A percentile compares a stretch with the other conserved stretches of the same genome.
These are phyloP conservation scores for Lasiosphaeria miniovina DNA, from an alignment of 495 filamentous ascomycete species.

Conservation along the genomic window DNA sequence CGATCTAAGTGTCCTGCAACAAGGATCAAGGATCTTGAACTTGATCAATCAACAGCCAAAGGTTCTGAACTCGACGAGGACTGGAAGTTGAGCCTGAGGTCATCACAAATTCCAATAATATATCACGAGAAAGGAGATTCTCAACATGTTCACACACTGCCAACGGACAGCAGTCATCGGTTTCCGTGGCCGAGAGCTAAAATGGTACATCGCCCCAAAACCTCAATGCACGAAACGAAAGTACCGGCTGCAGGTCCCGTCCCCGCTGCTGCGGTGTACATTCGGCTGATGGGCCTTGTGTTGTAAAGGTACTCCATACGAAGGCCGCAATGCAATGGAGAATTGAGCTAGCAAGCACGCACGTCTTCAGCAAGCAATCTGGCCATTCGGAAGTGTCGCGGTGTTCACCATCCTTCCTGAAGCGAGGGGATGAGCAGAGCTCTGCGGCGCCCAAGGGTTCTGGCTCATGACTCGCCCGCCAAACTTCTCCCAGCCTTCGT, in stretches of 20 bases:
- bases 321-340: not conserved
- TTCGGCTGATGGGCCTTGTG: not conserved
- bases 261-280: not conserved
- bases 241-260: constrained; percentile 1
- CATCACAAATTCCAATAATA: constrained; percentile 14
- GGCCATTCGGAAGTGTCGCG: constrained; percentile 6
- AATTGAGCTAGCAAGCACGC: not conserved
- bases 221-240: not conserved
- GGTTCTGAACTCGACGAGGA: not conserved
- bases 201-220: not conserved
- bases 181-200: not conserved
- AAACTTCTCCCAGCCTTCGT: too few species aligned
- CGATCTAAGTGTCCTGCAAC: constrained; percentile 16
- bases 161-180: not conserved
- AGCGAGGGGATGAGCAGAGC: constrained; percentile 2
- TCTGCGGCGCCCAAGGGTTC: not conserved
- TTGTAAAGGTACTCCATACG: not conserved
- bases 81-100: constrained; percentile 11
- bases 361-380: not conserved
- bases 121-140: constrained; percentile 5
- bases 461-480: too few species aligned
- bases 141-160: not conserved
- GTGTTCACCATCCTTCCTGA: not conserved
- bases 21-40: constrained; percentile 14
- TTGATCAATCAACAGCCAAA: constrained; percentile 15